Evolutionary conservation across 352 stramenopile genomes (phyloP).

Genomic region (Phytopythium delawarense): DNA sequence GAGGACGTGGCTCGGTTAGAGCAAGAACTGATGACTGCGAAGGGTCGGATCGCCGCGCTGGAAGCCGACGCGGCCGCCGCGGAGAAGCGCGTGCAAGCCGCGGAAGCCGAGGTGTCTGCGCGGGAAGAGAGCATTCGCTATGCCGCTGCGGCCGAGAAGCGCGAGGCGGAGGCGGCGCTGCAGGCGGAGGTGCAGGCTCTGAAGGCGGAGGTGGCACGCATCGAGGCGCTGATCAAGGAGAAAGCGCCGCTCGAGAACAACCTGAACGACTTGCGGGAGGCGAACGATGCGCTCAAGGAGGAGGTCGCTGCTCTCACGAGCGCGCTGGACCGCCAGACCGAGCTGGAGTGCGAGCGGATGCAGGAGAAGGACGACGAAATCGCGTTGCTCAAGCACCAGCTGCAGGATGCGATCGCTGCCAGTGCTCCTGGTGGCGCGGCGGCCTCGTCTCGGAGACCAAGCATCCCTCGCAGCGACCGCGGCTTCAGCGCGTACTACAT

Average conservation of each 20-base stretch:
- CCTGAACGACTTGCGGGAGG: constrained; percentile 27
- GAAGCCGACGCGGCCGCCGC: constrained; percentile 31
- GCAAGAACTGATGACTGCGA: constrained; percentile 35
- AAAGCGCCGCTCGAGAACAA: constrained; percentile 29
- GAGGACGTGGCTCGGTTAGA: constrained; percentile 43
- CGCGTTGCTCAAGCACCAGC: constrained; percentile 35
- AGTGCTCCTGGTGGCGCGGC: constrained; percentile 13
- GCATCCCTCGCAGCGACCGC: constrained; percentile 17
- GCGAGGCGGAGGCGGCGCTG: constrained; percentile 15
- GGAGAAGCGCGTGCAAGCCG: constrained; percentile 19
- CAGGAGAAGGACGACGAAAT: constrained; percentile 54
- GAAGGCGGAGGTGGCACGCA: constrained; percentile 26
- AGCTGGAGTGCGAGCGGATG: constrained; percentile 36
- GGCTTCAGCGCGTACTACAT: constrained; percentile 15
- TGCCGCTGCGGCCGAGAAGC: constrained; percentile 28
- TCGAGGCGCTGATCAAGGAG: constrained; percentile 21
- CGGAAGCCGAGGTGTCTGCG: constrained; percentile 14
- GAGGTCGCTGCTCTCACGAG: constrained; percentile 32
- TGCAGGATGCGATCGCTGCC: constrained; percentile 32
- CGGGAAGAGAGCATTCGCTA: constrained; percentile 18
- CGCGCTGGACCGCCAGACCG: constrained; percentile 29
- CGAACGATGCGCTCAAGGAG: constrained; percentile 27
- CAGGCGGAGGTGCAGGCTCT: constrained; percentile 26
- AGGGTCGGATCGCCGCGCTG: constrained; percentile 27
- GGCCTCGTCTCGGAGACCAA: constrained; percentile 13